Percentiles rank a stretch among this genome's conserved stretches.
Conservation (phyloP, 2,329 filamentous ascomycete genomes). For the Chaetomiaceae sp. region DNA sequence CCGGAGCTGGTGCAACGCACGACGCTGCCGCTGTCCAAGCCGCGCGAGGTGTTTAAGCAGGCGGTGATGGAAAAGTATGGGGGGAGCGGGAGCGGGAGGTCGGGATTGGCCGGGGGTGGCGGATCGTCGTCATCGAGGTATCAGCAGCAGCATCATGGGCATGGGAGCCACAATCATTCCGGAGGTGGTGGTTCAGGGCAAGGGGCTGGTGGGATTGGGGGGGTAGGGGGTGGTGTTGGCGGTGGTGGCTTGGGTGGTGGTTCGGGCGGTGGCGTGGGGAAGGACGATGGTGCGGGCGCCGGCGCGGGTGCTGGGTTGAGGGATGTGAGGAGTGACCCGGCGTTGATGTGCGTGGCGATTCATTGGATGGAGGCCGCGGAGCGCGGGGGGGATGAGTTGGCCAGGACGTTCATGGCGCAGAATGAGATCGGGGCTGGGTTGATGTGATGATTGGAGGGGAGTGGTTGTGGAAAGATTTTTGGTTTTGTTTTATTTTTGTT, state of each 20-base stretch:
- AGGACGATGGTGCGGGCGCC: constrained; percentile 27
- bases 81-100: constrained; percentile 34
- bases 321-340: constrained; percentile 68
- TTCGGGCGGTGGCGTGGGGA: constrained; percentile 19
- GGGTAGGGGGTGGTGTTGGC: constrained; percentile 37
- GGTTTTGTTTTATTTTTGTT: constrained; percentile 1
- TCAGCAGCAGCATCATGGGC: constrained; percentile 19
- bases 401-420: constrained; percentile 76
- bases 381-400: constrained; percentile 79
- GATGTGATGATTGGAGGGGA: constrained; percentile 13
- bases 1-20: constrained; percentile 78
- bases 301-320: constrained; percentile 34
- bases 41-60: constrained; percentile 85
- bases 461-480: background rate
- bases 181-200: background rate
- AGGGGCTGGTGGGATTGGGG: constrained; percentile 29
- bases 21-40: constrained; percentile 77
- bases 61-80: constrained; percentile 71
- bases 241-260: constrained; percentile 25
- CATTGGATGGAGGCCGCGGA: constrained; percentile 96
- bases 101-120: constrained; percentile 2
- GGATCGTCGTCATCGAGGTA: background rate
- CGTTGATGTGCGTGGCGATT: constrained; percentile 87
- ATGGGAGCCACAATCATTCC: background rate
- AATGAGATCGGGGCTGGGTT: constrained; percentile 28